Base-by-base conservation (phyloP, 163 green algal species). In the Prototheca cutis region DNA sequence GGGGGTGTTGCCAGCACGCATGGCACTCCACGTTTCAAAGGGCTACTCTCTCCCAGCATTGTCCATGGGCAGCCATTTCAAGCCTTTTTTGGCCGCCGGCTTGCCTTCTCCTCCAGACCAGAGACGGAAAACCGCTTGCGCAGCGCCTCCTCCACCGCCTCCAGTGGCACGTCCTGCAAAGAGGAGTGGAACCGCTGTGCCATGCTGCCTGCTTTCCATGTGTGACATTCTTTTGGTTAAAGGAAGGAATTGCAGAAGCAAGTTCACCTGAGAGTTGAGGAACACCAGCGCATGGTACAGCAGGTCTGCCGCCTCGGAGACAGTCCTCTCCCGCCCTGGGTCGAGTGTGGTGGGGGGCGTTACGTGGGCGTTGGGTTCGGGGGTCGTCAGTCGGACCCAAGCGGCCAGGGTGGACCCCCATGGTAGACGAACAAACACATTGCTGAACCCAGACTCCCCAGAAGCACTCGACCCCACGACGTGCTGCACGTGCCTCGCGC, bases 281-380 rank as follows among this genome's bases (percentile, higher is more conserved):
- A 99, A 74, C 36, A 98, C 93, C 78, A 98, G 88, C 36, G 84
- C 75, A 69, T 99, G 93, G 74, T 99, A 99, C 31, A 98, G 69
- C 59, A 99, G 77, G 76, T 99, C 93, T 4, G 93, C 93, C 67
- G 87, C 86, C 68, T 99, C 88, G n/a, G 77, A 90, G 13, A 87
- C 87, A 0, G 84, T 76, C 2, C 91, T 66, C 61, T 97, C 85
- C 27, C 72, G 71, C 6, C 91, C 85, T 60, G 54, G 8, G 28
- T n/a, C 13, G 33, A 27, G 23, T 10, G 21, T 19, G 6, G 7
- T 25, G 40, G 40, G 25, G 51, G n/a, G 42, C 10, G 13, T 8
- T 13, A 45, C n/a, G n/a, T n/a, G n/a, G 13, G 13, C 10, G 36
- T 45, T 45, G 36, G 36, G 36, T 21, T 21, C 13, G 13, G 13